Base-by-base conservation (phyloP, 1,284 basidiomycete genomes). In the Pyrrhoderma noxium region DNA sequence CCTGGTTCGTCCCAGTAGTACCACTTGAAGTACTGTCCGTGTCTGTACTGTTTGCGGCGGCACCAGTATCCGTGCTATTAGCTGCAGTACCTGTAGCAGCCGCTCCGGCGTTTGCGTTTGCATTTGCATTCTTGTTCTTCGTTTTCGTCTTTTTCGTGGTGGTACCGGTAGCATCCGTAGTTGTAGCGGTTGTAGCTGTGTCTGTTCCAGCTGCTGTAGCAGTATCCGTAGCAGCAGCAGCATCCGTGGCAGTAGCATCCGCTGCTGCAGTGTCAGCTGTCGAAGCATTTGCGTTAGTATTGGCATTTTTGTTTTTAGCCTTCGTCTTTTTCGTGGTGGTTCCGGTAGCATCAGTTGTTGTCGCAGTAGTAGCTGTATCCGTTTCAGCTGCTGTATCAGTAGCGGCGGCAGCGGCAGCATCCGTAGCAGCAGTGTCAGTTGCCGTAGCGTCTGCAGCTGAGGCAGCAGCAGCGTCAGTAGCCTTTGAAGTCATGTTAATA, bases 51-150 rank as follows among this genome's bases (percentile, higher is more conserved):
- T 21, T 23, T 13, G 41, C 41, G n/a, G 27, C 49, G 25, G 34
- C 42, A 23, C 31, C 31, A 19, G 44, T 21, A 41, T 23, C 38
- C 16, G 37, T 18, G 27, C 46, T 35, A n/a, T 13, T 34, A 31
- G 9, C 27, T 16, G 45, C 23, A 36, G 27, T 3, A 19, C 31
- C 45, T 14, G 23, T 13, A 8, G 27, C 45, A 47, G 19, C 45
- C n/a, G 27, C n/a, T n/a, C n/a, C n/a, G n/a, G n/a, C n/a, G n/a
- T n/a, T n/a, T n/a, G n/a, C 45, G 18, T 13, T 7, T 21, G 2
- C 21, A 23, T 49, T 49, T 38, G 18, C 8, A 39, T 35, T 22
- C 21, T 49, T 49, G 14, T 44, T 21, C 36, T 27, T 41, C n/a
- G 8, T 42, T 8, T 14, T 14, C n/a, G 39, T 19, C 13, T 23